A percentile compares a stretch with the other conserved stretches of the same genome.
Evolutionary conservation across 345 rosid species (phyloP).

Genomic region (Orychophragmus violaceus): DNA sequence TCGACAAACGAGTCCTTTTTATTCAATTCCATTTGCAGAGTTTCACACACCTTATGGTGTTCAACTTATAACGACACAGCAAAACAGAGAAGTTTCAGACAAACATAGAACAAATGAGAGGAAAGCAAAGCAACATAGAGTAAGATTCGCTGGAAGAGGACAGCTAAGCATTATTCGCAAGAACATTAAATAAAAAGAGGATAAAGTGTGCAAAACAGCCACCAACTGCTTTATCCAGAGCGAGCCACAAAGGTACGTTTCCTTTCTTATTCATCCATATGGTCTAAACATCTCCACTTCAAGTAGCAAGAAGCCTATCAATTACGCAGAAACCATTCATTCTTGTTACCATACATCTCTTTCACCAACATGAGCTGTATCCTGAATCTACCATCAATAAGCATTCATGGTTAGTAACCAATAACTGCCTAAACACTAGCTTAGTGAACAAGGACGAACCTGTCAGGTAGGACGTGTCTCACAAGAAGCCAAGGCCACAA

Average conservation of each 20-base stretch:
- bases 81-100: conserved; percentile 11
- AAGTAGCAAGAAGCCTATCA: conserved; percentile 26
- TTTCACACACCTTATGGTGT: conserved; percentile 2
- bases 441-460: conserved; percentile 36
- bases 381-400: conserved; percentile 25
- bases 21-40: conserved; percentile 12
- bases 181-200: background rate
- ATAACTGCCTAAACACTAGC: background rate
- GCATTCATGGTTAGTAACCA: background rate
- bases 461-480: conserved; percentile 57
- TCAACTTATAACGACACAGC: conserved; percentile 6
- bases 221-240: conserved; percentile 24
- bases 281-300: conserved; percentile 31
- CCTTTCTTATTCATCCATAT: conserved; percentile 29
- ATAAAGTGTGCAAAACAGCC: conserved; percentile 18
- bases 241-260: conserved; percentile 22
- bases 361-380: conserved; percentile 30
- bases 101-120: background rate
- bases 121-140: conserved; percentile 3
- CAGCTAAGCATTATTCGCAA: background rate
- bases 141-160: conserved; percentile 16
- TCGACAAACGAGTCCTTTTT: background rate
- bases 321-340: conserved; percentile 26
- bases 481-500: conserved; percentile 61
- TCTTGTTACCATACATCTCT: conserved; percentile 33